A percentile compares a stretch with the other conserved stretches of the same genome.
These are phyloP conservation scores for Pseudonectria foliicola DNA, from an alignment of 2,329 filamentous ascomycete genomes.

Conservation along the genomic window DNA sequence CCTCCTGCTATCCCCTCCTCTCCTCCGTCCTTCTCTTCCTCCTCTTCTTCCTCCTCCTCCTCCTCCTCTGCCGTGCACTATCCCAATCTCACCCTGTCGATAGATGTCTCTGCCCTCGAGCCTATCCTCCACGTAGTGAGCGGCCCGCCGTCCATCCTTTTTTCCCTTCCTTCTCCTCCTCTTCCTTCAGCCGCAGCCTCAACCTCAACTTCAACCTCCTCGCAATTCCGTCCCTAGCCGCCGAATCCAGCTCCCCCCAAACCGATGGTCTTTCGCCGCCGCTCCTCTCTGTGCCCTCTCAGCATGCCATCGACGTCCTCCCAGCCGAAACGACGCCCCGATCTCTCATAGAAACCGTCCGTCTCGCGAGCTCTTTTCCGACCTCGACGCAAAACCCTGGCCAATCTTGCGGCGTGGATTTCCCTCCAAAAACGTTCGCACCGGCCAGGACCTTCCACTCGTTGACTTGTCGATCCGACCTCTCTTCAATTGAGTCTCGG, in stretches of 20 bases:
- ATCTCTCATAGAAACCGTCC: constrained; percentile 4
- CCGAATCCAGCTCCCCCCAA: constrained; percentile 5
- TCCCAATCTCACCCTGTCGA: constrained; percentile 1
- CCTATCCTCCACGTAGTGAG: too few species aligned
- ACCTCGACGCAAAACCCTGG: constrained; percentile 1
- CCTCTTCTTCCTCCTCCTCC: constrained; percentile 10
- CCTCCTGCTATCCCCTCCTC: not conserved
- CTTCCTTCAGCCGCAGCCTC: constrained; percentile 5
- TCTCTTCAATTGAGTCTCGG: constrained; percentile 12
- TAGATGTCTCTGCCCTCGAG: too few species aligned
- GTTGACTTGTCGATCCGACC: constrained; percentile 2
- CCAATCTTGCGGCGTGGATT: not conserved
- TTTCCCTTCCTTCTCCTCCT: not conserved
- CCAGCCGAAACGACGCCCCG: constrained; percentile 8
- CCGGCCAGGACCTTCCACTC: not conserved
- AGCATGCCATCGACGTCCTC: constrained; percentile 14
- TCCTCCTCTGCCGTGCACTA: constrained; percentile 5
- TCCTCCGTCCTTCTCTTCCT: constrained; percentile 6
- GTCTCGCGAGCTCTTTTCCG: not conserved
- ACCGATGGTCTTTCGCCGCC: constrained; percentile 20
- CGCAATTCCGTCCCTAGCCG: constrained; percentile 4
- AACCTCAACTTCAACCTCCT: constrained; percentile 10
- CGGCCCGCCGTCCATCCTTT: not conserved
- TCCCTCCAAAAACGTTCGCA: too few species aligned
- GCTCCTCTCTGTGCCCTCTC: constrained; percentile 9